Evolutionary conservation across 2,329 filamentous ascomycete species (phyloP).

Genomic region (Aureobasidium subglaciale): DNA sequence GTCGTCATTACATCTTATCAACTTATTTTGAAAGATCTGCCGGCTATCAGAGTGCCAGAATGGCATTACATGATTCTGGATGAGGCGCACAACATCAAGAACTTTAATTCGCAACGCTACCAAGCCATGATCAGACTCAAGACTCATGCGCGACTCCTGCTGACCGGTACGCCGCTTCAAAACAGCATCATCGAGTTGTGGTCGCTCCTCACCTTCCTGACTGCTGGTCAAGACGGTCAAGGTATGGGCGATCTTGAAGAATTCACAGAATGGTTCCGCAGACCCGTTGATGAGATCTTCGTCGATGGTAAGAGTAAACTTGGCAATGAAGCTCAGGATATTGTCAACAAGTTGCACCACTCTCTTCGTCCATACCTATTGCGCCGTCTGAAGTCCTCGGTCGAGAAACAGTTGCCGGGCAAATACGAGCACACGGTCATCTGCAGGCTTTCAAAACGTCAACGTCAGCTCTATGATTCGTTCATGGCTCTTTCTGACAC

Average conservation of each 20-base stretch:
- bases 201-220: constrained; percentile 94
- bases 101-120: constrained; percentile 97
- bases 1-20: constrained; percentile 98
- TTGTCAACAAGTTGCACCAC: constrained; percentile 89
- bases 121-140: constrained; percentile 92
- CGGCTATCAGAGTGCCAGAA: constrained; percentile 81
- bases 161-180: constrained; percentile 92
- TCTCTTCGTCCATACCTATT: constrained; percentile 88
- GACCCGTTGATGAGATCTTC: constrained; percentile 90
- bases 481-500: constrained; percentile 90
- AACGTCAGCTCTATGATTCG: constrained; percentile 91
- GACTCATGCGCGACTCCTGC: constrained; percentile 74
- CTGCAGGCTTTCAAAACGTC: constrained; percentile 88
- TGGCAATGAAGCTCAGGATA: constrained; percentile 85
- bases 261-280: constrained; percentile 92
- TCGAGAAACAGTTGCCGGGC: constrained; percentile 97
- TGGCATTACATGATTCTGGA: constrained; percentile 99
- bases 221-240: constrained; percentile 73
- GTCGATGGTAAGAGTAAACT: constrained; percentile 91
- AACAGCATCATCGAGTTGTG: constrained; percentile 96
- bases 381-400: constrained; percentile 85
- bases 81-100: constrained; percentile 99
- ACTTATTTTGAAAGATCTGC: constrained; percentile 85
- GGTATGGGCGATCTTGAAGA: constrained; percentile 93
- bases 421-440: constrained; percentile 98